Conservation (phyloP, 2,329 filamentous ascomycete genomes). For the Thielaviopsis punctulata region DNA sequence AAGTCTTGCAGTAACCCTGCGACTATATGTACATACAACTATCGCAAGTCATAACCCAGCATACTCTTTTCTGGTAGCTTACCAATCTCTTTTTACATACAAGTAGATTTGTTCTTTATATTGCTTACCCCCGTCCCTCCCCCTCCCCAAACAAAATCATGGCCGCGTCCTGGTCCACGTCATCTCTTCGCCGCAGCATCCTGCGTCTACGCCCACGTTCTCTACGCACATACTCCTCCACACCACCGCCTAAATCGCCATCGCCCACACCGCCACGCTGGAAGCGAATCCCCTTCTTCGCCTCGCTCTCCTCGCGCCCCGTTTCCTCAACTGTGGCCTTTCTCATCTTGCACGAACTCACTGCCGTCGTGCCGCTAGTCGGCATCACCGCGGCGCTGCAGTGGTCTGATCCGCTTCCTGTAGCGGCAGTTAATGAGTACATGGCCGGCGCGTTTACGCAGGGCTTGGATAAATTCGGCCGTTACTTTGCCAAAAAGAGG, state of each 20-base stretch:
- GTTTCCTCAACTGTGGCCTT: slow-evolving; percentile 74
- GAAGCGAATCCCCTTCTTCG: slow-evolving; percentile 35
- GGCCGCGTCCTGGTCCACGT: not conserved
- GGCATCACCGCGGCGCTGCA: slow-evolving; percentile 64
- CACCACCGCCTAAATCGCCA: not conserved
- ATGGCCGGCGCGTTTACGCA: slow-evolving; percentile 36
- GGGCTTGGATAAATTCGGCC: slow-evolving; percentile 57
- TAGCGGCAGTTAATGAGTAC: slow-evolving; percentile 30
- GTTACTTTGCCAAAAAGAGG: slow-evolving; percentile 60
- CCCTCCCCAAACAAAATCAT: too few species aligned
- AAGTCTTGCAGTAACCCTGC: too few species aligned
- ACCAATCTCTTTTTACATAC: too few species aligned
- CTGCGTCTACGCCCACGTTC: not conserved
- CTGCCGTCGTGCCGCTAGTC: slow-evolving; percentile 64
- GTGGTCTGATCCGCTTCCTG: slow-evolving; percentile 56
- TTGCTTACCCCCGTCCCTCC: not conserved
- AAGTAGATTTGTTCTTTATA: too few species aligned
- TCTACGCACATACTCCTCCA: not conserved
- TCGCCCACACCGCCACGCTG: not conserved
- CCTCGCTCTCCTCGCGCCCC: slow-evolving; percentile 56
- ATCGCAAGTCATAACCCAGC: not conserved
- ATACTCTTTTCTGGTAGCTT: too few species aligned
- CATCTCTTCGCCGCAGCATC: not conserved
- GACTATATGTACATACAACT: too few species aligned
- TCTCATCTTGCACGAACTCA: slow-evolving; percentile 79